Evolutionary conservation across 148 eudicot genomes (phyloP).

Genomic region (Persicaria tinctoria): DNA sequence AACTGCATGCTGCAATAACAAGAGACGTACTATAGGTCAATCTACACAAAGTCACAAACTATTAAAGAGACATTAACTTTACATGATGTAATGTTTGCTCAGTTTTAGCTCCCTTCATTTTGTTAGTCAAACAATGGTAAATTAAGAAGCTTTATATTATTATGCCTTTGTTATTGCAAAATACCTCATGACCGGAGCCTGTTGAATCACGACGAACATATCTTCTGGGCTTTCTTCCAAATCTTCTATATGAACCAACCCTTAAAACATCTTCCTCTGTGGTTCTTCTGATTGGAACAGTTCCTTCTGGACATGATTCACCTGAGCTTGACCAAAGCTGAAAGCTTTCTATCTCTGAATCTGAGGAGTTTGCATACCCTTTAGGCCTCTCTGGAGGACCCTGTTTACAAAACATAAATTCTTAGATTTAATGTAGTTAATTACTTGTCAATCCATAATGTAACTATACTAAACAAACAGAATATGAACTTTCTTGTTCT

Average conservation of each 20-base stretch:
- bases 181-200: slow-evolving; percentile 88
- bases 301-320: slow-evolving; percentile 92
- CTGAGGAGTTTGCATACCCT: slow-evolving; percentile 21
- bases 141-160: background rate
- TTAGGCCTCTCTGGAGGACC: slow-evolving; percentile 83
- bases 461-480: background rate
- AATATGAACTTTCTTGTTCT: background rate
- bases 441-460: background rate
- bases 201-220: slow-evolving; percentile 55
- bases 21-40: background rate
- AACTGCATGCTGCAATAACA: slow-evolving; percentile 65
- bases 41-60: background rate
- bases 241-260: slow-evolving; percentile 48
- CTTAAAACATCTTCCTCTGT: slow-evolving; percentile 69
- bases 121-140: background rate
- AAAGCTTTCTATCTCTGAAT: slow-evolving; percentile 24
- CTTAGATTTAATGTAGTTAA: background rate
- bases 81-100: background rate
- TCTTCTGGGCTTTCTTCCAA: slow-evolving; percentile 63
- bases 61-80: background rate
- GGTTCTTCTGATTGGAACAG: slow-evolving; percentile 87
- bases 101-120: background rate
- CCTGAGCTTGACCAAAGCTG: slow-evolving; percentile 66
- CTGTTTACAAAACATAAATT: slow-evolving; percentile 27
- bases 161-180: slow-evolving; percentile 1